phyloP scores from a whole-genome alignment of 176 grass and related monocot genomes.

The Oryza meridionalis region DNA sequence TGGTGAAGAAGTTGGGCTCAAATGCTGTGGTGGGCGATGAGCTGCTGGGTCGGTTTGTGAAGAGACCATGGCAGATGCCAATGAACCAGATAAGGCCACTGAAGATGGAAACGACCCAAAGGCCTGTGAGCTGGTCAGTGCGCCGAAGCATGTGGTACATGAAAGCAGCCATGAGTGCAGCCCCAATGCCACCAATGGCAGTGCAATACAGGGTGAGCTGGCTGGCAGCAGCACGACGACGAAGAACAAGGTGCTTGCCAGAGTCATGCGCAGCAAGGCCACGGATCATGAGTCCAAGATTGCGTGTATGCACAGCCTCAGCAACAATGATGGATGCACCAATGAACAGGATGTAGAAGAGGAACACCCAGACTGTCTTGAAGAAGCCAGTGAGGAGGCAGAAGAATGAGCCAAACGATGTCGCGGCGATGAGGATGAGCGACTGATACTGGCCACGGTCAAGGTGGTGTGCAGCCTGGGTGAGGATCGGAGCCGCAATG shows the following conservation, averaged over 20 bases:
- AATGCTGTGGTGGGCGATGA: conserved; percentile 54
- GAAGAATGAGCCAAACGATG: conserved; percentile 65
- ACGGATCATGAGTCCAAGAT: conserved; percentile 82
- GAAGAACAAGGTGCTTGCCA: conserved; percentile 63
- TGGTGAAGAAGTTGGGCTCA: conserved; percentile 54
- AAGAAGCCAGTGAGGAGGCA: conserved; percentile 94
- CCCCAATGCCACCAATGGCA: conserved; percentile 75
- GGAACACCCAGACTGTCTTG: conserved; percentile 90
- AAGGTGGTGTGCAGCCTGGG: conserved; percentile 70
- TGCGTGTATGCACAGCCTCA: conserved; percentile 68
- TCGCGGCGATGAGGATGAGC: conserved; percentile 67
- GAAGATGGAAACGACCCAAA: conserved; percentile 97
- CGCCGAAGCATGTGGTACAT: conserved; percentile 94
- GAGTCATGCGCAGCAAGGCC: conserved; percentile 58
- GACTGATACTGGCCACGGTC: conserved; percentile 84
- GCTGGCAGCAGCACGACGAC: conserved; percentile 66
- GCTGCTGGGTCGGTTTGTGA: conserved; percentile 72
- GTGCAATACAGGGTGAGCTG: conserved; percentile 67
- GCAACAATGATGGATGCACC: conserved; percentile 57
- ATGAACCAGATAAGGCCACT: conserved; percentile 84
- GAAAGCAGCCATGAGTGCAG: conserved; percentile 83
- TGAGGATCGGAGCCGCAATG: conserved; percentile 59
- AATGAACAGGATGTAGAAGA: conserved; percentile 75
- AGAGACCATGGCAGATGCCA: conserved; percentile 84
- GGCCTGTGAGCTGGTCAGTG: conserved; percentile 83